Evolutionary conservation across 75 land plant genomes (phyloP).

Genomic region (Adiantum capillusveneris): DNA sequence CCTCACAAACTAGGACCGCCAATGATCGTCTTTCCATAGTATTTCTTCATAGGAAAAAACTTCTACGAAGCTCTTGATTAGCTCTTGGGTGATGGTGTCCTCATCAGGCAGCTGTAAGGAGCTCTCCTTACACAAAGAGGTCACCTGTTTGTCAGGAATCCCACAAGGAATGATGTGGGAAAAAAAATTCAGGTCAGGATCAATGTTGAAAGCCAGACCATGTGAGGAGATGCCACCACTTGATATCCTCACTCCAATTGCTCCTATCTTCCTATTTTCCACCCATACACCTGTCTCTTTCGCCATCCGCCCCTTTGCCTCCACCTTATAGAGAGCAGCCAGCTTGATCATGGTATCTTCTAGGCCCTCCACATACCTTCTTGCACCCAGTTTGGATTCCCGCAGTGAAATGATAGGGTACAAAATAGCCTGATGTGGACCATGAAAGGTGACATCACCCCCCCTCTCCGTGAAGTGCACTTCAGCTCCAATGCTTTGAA

Average conservation of each 20-base stretch:
- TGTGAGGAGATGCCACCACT: constrained; percentile 73
- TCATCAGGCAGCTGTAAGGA: constrained; percentile 38
- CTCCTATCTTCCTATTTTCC: constrained; percentile 73
- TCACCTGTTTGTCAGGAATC: constrained; percentile 75
- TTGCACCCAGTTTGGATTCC: constrained; percentile 60
- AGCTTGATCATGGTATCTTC: constrained; percentile 73
- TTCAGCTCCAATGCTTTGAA: constrained; percentile 61
- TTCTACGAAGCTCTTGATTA: constrained; percentile 53
- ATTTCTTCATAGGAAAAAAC: constrained; percentile 40
- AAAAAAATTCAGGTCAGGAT: constrained; percentile 67
- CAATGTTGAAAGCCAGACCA: constrained; percentile 84
- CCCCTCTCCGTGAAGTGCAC: constrained; percentile 76
- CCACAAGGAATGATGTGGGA: constrained; percentile 90
- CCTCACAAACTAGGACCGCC: too few relatives aligned
- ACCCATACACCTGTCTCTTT: constrained; percentile 89
- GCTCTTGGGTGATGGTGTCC: constrained; percentile 57
- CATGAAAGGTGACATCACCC: constrained; percentile 94
- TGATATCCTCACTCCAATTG: constrained; percentile 80
- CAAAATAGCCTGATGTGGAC: constrained; percentile 78
- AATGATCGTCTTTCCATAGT: constrained; percentile 29
- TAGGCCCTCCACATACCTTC: constrained; percentile 82
- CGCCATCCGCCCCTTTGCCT: constrained; percentile 46
- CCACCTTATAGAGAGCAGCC: constrained; percentile 52
- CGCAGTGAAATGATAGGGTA: constrained; percentile 74
- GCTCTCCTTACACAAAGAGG: constrained; percentile 61